phyloP scores from a whole-genome alignment of 192 early-diverging fungal genomes.

The Coemansia sp. region DNA sequence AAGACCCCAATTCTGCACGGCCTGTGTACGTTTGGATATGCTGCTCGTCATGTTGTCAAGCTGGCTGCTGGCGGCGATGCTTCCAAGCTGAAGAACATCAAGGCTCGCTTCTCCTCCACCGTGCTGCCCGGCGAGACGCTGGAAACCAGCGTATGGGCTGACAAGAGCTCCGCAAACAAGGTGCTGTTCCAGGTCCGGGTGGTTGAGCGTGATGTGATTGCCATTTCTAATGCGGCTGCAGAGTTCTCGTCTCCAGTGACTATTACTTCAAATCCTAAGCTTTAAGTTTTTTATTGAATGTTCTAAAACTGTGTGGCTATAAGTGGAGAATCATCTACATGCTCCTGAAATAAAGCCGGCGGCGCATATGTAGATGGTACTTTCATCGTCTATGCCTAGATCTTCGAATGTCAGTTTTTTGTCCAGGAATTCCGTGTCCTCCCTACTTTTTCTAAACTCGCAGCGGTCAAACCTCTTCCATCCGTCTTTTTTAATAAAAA shows the following conservation, averaged over 20 bases:
- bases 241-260: constrained; percentile 58
- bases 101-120: constrained; percentile 83
- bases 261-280: constrained; percentile 28
- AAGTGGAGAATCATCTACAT: too few relatives aligned
- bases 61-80: constrained; percentile 71
- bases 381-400: too few relatives aligned
- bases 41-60: constrained; percentile 85
- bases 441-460: too few relatives aligned
- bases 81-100: constrained; percentile 74
- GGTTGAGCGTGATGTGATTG: constrained; percentile 89
- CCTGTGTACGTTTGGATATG: constrained; percentile 88
- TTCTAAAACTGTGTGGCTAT: too few relatives aligned
- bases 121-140: constrained; percentile 97
- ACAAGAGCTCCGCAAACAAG: constrained; percentile 70
- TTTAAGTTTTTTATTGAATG: constrained; percentile 11
- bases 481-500: too few relatives aligned
- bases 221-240: constrained; percentile 88
- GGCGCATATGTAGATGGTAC: too few relatives aligned
- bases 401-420: too few relatives aligned
- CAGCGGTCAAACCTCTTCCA: too few relatives aligned
- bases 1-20: constrained; percentile 97
- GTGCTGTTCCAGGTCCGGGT: constrained; percentile 93
- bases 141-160: constrained; percentile 93
- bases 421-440: too few relatives aligned
- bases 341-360: too few relatives aligned